Evolutionary conservation across 2,329 filamentous ascomycete species (phyloP).

Genomic region (Fusarium sp.): DNA sequence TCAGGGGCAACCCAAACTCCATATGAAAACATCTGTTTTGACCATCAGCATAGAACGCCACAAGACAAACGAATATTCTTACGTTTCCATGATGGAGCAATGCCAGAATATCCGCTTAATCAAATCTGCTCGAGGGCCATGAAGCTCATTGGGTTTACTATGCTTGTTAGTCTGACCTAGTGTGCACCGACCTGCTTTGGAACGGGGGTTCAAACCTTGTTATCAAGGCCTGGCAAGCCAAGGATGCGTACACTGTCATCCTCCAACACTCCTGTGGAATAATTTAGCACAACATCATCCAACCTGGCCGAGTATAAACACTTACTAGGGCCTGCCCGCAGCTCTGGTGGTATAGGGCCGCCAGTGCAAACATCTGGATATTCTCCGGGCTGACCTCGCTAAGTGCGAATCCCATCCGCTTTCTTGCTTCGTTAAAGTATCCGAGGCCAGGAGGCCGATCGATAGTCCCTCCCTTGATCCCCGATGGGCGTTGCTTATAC

Average conservation of each 20-base stretch:
- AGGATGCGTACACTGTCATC: slow-evolving; percentile 62
- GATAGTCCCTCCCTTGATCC: slow-evolving; percentile 59
- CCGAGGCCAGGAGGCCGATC: slow-evolving; percentile 63
- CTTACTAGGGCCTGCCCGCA: slow-evolving; percentile 61
- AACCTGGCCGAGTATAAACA: slow-evolving; percentile 1
- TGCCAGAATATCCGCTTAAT: slow-evolving; percentile 43
- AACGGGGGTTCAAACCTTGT: slow-evolving; percentile 53
- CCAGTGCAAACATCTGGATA: slow-evolving; percentile 64
- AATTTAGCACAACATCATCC: slow-evolving; percentile 10
- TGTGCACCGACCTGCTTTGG: not conserved
- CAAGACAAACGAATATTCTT: not conserved
- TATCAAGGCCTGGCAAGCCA: slow-evolving; percentile 64
- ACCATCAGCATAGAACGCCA: slow-evolving; percentile 18
- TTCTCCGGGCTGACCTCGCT: slow-evolving; percentile 65
- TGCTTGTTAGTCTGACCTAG: not conserved
- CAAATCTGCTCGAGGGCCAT: slow-evolving; percentile 39
- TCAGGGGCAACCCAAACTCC: slow-evolving; percentile 65
- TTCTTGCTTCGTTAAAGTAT: slow-evolving; percentile 68
- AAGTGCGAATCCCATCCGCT: slow-evolving; percentile 64
- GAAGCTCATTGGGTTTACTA: slow-evolving; percentile 39
- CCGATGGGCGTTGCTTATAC: slow-evolving; percentile 57
- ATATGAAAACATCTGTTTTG: slow-evolving; percentile 60
- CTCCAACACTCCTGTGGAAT: slow-evolving; percentile 65
- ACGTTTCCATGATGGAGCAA: slow-evolving; percentile 44
- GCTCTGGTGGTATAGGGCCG: slow-evolving; percentile 62